Conservation (phyloP, 2,329 filamentous ascomycete species). For the Fusarium falciforme region DNA sequence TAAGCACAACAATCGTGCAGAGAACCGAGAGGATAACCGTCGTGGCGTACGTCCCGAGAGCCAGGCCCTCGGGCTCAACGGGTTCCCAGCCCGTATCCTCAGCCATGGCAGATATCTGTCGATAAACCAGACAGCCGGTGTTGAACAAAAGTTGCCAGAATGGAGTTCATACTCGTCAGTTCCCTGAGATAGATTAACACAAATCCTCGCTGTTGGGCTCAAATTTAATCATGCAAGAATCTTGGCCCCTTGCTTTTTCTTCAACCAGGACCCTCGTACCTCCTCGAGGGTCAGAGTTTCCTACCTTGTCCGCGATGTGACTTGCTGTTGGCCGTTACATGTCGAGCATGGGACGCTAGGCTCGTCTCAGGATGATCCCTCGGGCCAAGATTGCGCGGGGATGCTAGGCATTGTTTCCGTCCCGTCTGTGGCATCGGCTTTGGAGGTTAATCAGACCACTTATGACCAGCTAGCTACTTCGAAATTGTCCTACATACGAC, state of each 20-base stretch:
- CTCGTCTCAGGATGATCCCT: neutral
- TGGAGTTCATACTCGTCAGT: neutral
- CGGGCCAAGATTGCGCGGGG: neutral
- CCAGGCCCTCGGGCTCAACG: neutral
- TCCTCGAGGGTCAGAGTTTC: neutral
- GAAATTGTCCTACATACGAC: no score
- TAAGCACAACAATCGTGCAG: neutral
- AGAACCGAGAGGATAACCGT: neutral
- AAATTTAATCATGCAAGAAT: neutral
- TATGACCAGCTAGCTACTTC: accelerated
- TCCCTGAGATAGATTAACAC: neutral
- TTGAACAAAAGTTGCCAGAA: neutral
- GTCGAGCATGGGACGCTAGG: neutral
- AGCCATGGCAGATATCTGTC: neutral
- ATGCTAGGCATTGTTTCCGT: neutral
- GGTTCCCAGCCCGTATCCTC: neutral
- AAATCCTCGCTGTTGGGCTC: neutral
- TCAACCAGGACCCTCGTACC: neutral
- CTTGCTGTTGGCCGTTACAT: neutral
- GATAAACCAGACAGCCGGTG: neutral
- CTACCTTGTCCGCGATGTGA: neutral
- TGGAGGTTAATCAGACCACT: neutral
- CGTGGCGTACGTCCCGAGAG: neutral
- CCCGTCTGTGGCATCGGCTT: neutral
- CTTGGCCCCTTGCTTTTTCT: neutral